A percentile compares a stretch with the other conserved stretches of the same genome.
These are phyloP conservation scores for Sapria himalayana DNA, from an alignment of 345 rosid genomes.

Conservation along the genomic window DNA sequence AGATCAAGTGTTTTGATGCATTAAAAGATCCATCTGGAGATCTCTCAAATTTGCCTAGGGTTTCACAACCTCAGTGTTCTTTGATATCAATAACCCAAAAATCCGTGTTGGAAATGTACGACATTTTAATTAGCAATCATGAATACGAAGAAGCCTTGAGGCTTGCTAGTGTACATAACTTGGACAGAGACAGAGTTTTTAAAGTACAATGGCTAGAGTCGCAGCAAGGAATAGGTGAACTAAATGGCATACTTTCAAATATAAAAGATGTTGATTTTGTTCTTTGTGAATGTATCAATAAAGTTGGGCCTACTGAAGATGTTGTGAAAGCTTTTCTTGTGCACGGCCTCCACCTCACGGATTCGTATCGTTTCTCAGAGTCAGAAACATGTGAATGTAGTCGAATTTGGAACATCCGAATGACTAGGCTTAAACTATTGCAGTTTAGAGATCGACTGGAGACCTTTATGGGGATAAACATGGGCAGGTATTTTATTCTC, in stretches of 20 bases:
- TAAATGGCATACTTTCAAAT: conserved; percentile 31
- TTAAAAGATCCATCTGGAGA: conserved; percentile 15
- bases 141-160: conserved; percentile 54
- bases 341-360: conserved; percentile 42
- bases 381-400: conserved; percentile 27
- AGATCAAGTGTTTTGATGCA: conserved; percentile 21
- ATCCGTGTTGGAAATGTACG: conserved; percentile 69
- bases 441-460: conserved; percentile 75
- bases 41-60: conserved; percentile 14
- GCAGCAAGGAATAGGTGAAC: conserved; percentile 31
- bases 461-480: conserved; percentile 84
- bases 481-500: conserved; percentile 65
- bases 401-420: conserved; percentile 45
- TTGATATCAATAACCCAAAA: conserved; percentile 57
- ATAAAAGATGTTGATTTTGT: conserved; percentile 56
- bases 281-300: conserved; percentile 59
- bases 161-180: conserved; percentile 54
- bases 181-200: conserved; percentile 63
- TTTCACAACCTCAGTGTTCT: conserved; percentile 35
- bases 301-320: conserved; percentile 68
- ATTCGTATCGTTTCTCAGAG: conserved; percentile 28
- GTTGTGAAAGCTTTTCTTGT: conserved; percentile 51
- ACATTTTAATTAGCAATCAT: conserved; percentile 32
- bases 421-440: conserved; percentile 66
- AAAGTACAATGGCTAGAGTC: conserved; percentile 77